Evolutionary conservation across 768 basidiomycete species (phyloP), one percentile per base, ranked within the genome.

Genomic region (Pisolithus orientalis): DNA sequence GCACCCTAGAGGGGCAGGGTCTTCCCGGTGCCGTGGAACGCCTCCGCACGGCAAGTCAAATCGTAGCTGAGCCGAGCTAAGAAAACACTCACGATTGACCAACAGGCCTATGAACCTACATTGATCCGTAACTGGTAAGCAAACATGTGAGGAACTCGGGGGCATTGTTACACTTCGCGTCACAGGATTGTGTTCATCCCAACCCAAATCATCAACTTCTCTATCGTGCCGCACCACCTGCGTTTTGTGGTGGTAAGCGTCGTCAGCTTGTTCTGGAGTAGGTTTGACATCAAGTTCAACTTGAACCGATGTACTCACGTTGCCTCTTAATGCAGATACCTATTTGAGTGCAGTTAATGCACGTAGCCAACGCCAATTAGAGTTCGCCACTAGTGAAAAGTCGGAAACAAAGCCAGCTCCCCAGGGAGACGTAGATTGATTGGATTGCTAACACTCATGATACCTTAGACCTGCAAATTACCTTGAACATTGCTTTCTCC

Each of bases 221-320:
- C 80, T 8, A 21, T 92, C 31, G 79, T 90, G 1, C 90, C 90
- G 1, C 82, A 78, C 4, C 90, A 92, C 58, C 68, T 90, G 34
- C 82, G 90, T 37, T 84, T 92, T 49, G 75, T 85, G 17, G 73
- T 85, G 17, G 80, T 93, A 24, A 79, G 88, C 59, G 77, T 86
- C 10, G 87, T 91, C 48, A 85, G 84, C 60, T 75, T 90, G 54
- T 86, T 87, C 71, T 89, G 87, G 88, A 90, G 88, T 90, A 63
- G 44, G 85, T 77, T 11, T 25, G 4, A 16, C 6, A 42, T 38
- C 53, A 49, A n/a, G 31, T 10, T 55, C 47, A 47, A 42, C 9
- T 44, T 16, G 7, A 21, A 5, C n/a, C 16, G 24, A 13, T 52
- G 52, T 53, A 34, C 57, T 43, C 28, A 39, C 16, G 39, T 31